Conservation (phyloP, 1,139 yeast species). For the Eremothecium coryli region DNA sequence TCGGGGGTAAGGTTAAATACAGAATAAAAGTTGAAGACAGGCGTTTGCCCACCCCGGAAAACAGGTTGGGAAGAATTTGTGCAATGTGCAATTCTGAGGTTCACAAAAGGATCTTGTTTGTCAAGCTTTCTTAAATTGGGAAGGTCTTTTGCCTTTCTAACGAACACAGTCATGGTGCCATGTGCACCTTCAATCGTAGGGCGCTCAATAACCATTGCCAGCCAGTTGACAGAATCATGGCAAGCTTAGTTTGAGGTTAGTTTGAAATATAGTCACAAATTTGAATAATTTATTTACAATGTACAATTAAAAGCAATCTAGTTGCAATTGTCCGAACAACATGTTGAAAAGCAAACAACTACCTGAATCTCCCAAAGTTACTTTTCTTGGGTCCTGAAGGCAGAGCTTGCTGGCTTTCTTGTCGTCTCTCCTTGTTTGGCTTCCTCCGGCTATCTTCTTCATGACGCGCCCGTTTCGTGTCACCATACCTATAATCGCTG, state of each 20-base stretch:
- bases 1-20: slow-evolving; percentile 58
- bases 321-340: too few species aligned
- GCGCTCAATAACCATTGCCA: slow-evolving; percentile 2
- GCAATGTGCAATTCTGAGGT: slow-evolving; percentile 69
- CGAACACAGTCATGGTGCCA: slow-evolving; percentile 37
- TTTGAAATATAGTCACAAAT: too few species aligned
- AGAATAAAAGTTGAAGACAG: slow-evolving; percentile 74
- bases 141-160: slow-evolving; percentile 53
- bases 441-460: slow-evolving; percentile 2
- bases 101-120: slow-evolving; percentile 82
- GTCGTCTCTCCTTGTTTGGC: slow-evolving; percentile 3
- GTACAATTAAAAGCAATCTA: too few species aligned
- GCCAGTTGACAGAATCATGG: too few species aligned
- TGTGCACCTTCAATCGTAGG: slow-evolving; percentile 14
- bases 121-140: slow-evolving; percentile 78
- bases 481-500: slow-evolving; percentile 1
- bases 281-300: too few species aligned
- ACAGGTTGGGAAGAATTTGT: slow-evolving; percentile 68
- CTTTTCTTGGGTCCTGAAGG: slow-evolving; percentile 1
- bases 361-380: slow-evolving; percentile 3
- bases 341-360: too few species aligned
- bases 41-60: slow-evolving; percentile 84
- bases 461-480: slow-evolving; percentile 1
- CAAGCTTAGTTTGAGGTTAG: background rate
- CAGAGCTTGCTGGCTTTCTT: background rate